Evolutionary conservation across 2,329 filamentous ascomycete genomes (phyloP), one percentile per base, ranked within the genome.

Genomic region (Chaetoscypha palmicola): DNA sequence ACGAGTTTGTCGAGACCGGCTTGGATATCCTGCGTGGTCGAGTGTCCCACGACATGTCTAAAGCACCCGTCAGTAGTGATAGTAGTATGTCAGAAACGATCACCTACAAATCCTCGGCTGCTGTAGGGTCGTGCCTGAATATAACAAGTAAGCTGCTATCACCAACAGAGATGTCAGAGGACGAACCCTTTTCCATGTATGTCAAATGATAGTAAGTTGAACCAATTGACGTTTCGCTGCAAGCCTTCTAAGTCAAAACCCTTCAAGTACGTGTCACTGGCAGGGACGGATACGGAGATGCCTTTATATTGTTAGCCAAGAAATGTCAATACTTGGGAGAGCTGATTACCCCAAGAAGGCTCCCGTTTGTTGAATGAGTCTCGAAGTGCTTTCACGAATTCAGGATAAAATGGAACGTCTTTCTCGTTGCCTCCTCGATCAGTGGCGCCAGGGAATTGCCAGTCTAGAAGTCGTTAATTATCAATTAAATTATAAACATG

Each of bases 21-120:
- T 5, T 50, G 37, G n/a, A 71, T 69, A 33, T 70, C 67, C 0
- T 56, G 60, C 1, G 71, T 57, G 36, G 71, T 61, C 1, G 69
- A 61, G n/a, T 72, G 67, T n/a, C n/a, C n/a, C n/a, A n/a, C n/a
- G n/a, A n/a, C n/a, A n/a, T n/a, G n/a, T n/a, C n/a, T n/a, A n/a
- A n/a, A n/a, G n/a, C n/a, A n/a, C n/a, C n/a, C n/a, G n/a, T n/a
- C n/a, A n/a, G n/a, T n/a, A n/a, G n/a, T n/a, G n/a, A n/a, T n/a
- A n/a, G n/a, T n/a, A n/a, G n/a, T n/a, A n/a, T n/a, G n/a, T n/a
- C n/a, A 0, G 58, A 55, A 1, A 69, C 54, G 8, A 58, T 8
- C 4, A 24, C 26, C 36, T 19, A n/a, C 20, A n/a, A n/a, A n/a
- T n/a, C n/a, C n/a, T n/a, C n/a, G n/a, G n/a, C n/a, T n/a, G n/a